Evolutionary conservation across 345 rosid species (phyloP), one percentile per base, ranked within the genome.

Genomic region (Mangifera indica): DNA sequence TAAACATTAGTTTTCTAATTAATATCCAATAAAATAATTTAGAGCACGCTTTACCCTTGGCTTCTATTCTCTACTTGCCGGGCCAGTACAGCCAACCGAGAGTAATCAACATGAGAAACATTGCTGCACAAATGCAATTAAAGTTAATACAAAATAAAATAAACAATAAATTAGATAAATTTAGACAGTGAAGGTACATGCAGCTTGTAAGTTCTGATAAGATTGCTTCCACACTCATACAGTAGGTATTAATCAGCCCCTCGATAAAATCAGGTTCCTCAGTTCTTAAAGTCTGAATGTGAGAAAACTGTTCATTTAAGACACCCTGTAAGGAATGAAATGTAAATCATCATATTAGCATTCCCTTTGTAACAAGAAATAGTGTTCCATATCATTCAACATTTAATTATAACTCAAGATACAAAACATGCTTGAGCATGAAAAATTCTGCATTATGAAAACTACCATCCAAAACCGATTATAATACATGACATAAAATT

Each of bases 181-280:
- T 46, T 59, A 21, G 44, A 26, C n/a, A 42, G 63, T 9, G 34
- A 66, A 48, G 45, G 34, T 78, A 84, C 86, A 66, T 71, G 73
- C 24, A 70, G 66, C 74, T 76, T 52, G 66, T 51, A 45, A 85
- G 68, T 72, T 85, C 82, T 11, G 71, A 59, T 56, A 87, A 80
- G 52, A 77, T 72, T 64, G 71, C 46, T 73, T 83, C 84, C 58
- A 80, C 78, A 49, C 77, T 73, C 9, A 24, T 45, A 59, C 82
- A 83, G 60, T 81, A 87, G 5, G 70, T 32, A 70, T 73, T 81
- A 71, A 87, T 81, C 71, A 85, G 63, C 48, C 72, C 78, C 67
- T 78, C 65, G 57, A 76, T 64, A 79, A 17, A 57, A 53, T 81
- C 81, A 44, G 84, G 77, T 65, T 82, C 80, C 78, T 82, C 80